phyloP scores from a whole-genome alignment of 2,329 filamentous ascomycete genomes.

The Fusarium nurragi region DNA sequence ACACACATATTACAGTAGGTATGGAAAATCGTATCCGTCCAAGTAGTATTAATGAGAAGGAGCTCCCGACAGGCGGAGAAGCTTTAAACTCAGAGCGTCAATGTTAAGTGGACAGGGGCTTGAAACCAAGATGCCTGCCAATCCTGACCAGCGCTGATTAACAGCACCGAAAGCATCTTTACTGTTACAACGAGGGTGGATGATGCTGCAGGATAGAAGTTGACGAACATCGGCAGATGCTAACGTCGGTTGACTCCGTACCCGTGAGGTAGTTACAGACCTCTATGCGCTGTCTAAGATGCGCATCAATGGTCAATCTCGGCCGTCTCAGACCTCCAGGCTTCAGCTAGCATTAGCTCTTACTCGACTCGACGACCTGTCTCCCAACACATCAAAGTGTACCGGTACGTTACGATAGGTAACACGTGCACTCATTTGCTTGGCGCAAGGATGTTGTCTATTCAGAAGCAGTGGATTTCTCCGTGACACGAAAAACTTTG shows the following conservation, averaged over 20 bases:
- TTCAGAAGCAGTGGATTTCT: neutral
- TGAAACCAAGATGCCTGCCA: neutral
- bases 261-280: neutral
- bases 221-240: constrained; percentile 16
- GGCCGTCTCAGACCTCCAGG: neutral
- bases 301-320: neutral
- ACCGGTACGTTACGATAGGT: neutral
- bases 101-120: constrained; percentile 1
- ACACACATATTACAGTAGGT: neutral
- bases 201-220: constrained; percentile 6
- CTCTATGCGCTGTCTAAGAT: neutral
- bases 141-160: neutral
- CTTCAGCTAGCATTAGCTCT: constrained; percentile 5
- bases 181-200: constrained; percentile 10
- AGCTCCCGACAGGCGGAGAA: neutral
- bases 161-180: neutral
- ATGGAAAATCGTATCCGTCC: neutral
- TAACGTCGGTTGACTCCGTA: neutral
- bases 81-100: neutral
- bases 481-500: neutral
- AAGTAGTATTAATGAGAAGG: neutral
- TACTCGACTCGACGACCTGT: neutral
- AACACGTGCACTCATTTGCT: constrained; percentile 8
- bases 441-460: neutral
- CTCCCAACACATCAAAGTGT: neutral